These are phyloP conservation scores for Coemansia sp. DNA, from an alignment of 192 early-diverging fungal genomes.

Conservation along the genomic window DNA sequence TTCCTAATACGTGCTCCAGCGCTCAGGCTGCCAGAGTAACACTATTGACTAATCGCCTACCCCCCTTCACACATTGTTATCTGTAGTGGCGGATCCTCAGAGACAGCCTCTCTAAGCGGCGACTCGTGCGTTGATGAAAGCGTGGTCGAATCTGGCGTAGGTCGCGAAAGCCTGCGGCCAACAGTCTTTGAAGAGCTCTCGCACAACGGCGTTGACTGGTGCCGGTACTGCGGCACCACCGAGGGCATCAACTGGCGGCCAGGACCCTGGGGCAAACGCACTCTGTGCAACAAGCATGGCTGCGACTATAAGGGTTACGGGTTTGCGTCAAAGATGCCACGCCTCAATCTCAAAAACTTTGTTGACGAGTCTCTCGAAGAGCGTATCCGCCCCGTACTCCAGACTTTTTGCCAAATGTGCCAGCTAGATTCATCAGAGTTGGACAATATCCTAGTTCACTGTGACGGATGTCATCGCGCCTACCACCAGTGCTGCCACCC, in stretches of 20 bases:
- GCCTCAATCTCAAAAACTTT: slow-evolving; percentile 81
- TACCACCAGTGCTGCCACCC: slow-evolving; percentile 77
- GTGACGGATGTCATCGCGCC: slow-evolving; percentile 83
- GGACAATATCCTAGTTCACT: slow-evolving; percentile 71
- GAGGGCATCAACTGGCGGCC: slow-evolving; percentile 89
- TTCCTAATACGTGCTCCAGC: not conserved
- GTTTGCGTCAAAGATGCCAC: slow-evolving; percentile 84
- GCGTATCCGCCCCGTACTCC: slow-evolving; percentile 83
- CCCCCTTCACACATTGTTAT: not conserved
- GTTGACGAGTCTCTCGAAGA: slow-evolving; percentile 74
- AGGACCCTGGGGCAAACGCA: slow-evolving; percentile 93
- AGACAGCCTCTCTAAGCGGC: slow-evolving; percentile 53
- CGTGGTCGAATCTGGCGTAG: slow-evolving; percentile 25
- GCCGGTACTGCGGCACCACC: slow-evolving; percentile 91
- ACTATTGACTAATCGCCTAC: not conserved
- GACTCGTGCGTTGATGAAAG: slow-evolving; percentile 51
- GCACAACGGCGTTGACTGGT: slow-evolving; percentile 71
- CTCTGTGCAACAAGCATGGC: slow-evolving; percentile 95
- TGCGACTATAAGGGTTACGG: slow-evolving; percentile 97
- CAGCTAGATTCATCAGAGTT: slow-evolving; percentile 66
- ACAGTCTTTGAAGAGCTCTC: slow-evolving; percentile 55
- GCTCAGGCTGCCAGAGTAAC: not conserved
- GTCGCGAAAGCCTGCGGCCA: slow-evolving; percentile 53
- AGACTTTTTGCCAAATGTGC: slow-evolving; percentile 83
- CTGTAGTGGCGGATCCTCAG: slow-evolving; percentile 43